Evolutionary conservation across 805 yeast species (phyloP), one percentile per base, ranked within the genome.

Genomic region (Peterozyma xylosa): DNA sequence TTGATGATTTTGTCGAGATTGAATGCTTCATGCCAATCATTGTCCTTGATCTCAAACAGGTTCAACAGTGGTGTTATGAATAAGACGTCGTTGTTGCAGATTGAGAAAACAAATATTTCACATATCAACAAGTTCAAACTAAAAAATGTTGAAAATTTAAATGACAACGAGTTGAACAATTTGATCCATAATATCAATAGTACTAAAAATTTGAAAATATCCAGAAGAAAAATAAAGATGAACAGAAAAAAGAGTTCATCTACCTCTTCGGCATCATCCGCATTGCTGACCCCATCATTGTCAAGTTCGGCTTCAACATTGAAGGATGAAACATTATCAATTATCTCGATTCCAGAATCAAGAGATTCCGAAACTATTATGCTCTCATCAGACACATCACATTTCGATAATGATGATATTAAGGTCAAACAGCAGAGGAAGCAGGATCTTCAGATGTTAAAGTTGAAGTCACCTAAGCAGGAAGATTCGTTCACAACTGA

Each of bases 391-490:
- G 27, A 21, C 27, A 21, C 27, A 5, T 21, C 27, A 21, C 27
- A 21, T 21, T 21, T 21, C 27, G 27, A 21, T 21, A 7, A 21
- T 7, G 7, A 21, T 21, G 27, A 21, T 21, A 21, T 21, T 7
- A 21, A 21, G 7, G 27, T 21, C 27, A 21, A 21, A 21, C 27
- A 21, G 7, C 27, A 21, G 27, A 21, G 27, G 27, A 21, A 21
- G 27, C 27, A 21, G 27, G 27, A 21, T 21, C 27, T 21, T 21
- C 27, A 21, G 27, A 21, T 21, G 27, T 21, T 21, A 7, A 21
- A 21, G 27, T 21, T 21, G 99, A 86, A 86, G 54, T 80, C 79
- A 51, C 96, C 98, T n/a, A 67, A 88, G 1, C 78, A 93, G 1
- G 96, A 86, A 45, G 95, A 90, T 58, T 74, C 93, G 3, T 90